Base-by-base conservation (phyloP, 176 grass and related monocot genomes). In the Avena eriantha region DNA sequence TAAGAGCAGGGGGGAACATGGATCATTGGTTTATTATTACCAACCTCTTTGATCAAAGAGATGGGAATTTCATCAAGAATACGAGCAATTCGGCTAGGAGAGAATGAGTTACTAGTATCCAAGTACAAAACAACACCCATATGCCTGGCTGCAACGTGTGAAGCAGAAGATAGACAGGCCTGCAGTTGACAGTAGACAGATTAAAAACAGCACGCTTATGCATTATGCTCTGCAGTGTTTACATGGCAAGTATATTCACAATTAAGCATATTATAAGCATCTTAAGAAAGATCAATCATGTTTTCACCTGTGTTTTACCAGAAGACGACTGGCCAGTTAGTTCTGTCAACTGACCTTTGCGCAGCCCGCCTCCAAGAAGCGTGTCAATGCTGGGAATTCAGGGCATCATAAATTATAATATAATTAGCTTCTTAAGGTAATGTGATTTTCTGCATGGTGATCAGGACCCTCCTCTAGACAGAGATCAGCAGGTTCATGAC, bases 31-130 rank as follows among this genome's bases (percentile, higher is more conserved):
- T 76, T 5, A 76, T 45, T 8, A 76, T 24, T 84, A 36, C 61
- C 47, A 80, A 94, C 92, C 88, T 91, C 89, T 87, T 77, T 70
- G 36, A 60, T 41, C 26, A 85, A 69, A 65, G 68, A 76, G 73
- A 43, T 13, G 35, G 57, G 65, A 13, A 86, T 19, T 70, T 89
- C 84, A 90, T 90, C 77, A 86, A 94, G 33, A 55, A 93, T 92
- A 26, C 22, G 34, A 77, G 83, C 87, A 71, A 96, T 82, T 29
- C 90, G 82, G 14, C 68, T 86, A 67, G 94, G 80, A 31, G 93
- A 96, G 90, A 96, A 98, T 10, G 97, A 94, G 84, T 96, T 98
- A 61, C 88, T 87, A 85, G 94, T 93, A 88, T 98, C 97, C 82
- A 98, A 88, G 86, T 92, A 94, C 69, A 98, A 82, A 88, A 96